These are phyloP conservation scores for Exophiala oligosperma DNA, from an alignment of 2,329 filamentous ascomycete genomes.

Conservation along the genomic window DNA sequence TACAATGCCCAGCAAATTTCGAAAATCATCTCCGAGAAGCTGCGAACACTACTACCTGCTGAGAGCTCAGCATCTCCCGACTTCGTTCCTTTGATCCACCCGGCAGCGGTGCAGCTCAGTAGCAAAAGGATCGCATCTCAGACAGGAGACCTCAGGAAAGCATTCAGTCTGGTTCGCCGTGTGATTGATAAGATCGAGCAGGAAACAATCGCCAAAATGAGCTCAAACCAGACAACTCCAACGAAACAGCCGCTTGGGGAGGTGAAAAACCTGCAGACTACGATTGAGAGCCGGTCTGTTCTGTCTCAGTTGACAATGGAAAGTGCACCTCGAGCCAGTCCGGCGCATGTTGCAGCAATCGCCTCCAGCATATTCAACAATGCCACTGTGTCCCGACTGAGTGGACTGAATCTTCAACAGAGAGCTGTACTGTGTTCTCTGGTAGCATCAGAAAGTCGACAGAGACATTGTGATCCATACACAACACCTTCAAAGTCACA, in stretches of 20 bases:
- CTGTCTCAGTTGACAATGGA: conserved; percentile 67
- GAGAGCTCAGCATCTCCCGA: conserved; percentile 52
- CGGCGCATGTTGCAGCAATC: conserved; percentile 87
- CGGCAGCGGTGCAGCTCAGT: conserved; percentile 88
- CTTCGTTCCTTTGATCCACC: conserved; percentile 85
- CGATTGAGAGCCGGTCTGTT: conserved; percentile 38
- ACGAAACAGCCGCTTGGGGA: conserved; percentile 77
- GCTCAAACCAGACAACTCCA: conserved; percentile 59
- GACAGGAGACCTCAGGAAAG: conserved; percentile 90
- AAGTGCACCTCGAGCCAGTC: conserved; percentile 83
- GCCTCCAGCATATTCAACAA: conserved; percentile 89
- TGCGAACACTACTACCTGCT: conserved; percentile 69
- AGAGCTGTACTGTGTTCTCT: conserved; percentile 91
- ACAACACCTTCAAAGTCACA: conserved; percentile 62
- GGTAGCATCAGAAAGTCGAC: conserved; percentile 73
- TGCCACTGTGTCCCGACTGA: conserved; percentile 79
- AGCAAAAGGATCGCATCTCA: conserved; percentile 93
- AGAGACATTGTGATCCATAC: conserved; percentile 42
- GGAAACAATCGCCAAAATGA: conserved; percentile 71
- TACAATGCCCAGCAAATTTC: conserved; percentile 88
- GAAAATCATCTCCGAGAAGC: conserved; percentile 77
- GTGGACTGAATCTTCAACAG: conserved; percentile 89
- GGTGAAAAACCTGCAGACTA: conserved; percentile 61
- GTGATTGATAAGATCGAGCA: conserved; percentile 86
- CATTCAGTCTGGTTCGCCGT: conserved; percentile 88